Evolutionary conservation across 1,284 basidiomycete species (phyloP), one percentile per base, ranked within the genome.

Genomic region (Rhodotorula mucilaginosa): DNA sequence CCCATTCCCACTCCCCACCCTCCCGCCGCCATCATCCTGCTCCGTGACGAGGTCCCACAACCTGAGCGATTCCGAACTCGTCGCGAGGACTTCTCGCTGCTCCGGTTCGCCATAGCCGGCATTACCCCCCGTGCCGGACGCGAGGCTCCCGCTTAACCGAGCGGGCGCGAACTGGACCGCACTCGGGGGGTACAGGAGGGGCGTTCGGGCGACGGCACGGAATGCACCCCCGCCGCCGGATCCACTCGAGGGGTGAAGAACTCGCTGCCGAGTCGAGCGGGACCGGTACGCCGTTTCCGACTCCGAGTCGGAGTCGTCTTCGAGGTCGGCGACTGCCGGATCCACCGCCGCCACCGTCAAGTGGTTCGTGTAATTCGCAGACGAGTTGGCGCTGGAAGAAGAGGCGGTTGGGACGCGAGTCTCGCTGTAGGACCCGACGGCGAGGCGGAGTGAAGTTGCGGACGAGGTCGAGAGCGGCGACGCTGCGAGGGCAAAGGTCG

Each of bases 21-120:
- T 77, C 56, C 60, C 69, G 49, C 75, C 6, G n/a, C 52, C 72
- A 69, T 76, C 76, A 47, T 78, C 87, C 83, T 69, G 83, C 85
- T 79, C 90, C 87, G 80, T 85, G 85, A 78, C 85, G 83, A 90
- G 61, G 63, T 96, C 93, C 88, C 91, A 97, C 72, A 97, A 86
- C 75, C 93, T 85, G 78, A 97, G 80, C 67, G 92, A 90, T 80
- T 97, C 94, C 34, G 91, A 91, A 1, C 92, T 93, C 7, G 92
- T 95, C 19, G 93, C 94, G 23, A 97, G 84, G 64, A 96, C 82
- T 81, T 97, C 94, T 57, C 88, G 85, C 48, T 65, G 44, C 70
- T 73, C 54, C 44, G 73, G 49, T 65, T 69, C 6, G 84, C 82
- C 6, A 82, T 21, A 51, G 48, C 39, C 73, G 44, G 29, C 62